Evolutionary conservation across 805 yeast species (phyloP).

Genomic region (Lipomyces japonicus): DNA sequence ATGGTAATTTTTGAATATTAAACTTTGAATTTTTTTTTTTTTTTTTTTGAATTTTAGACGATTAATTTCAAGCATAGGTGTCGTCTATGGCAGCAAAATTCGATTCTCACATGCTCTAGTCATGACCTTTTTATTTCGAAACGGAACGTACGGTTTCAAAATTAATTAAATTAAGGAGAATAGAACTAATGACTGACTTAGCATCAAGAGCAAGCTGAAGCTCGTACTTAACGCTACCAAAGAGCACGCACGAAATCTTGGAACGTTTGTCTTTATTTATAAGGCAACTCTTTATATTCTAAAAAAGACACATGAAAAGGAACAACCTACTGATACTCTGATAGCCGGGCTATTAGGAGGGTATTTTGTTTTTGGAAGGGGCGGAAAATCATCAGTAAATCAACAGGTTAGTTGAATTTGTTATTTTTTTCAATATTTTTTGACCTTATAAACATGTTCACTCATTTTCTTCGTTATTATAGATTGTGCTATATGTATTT

Average conservation of each 20-base stretch:
- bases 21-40: no score
- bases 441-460: no score
- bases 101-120: constrained; percentile 64
- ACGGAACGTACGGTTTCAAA: constrained; percentile 41
- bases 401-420: constrained; percentile 25
- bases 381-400: constrained; percentile 35
- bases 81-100: constrained; percentile 59
- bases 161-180: neutral
- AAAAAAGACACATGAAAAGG: constrained; percentile 18
- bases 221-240: constrained; percentile 51
- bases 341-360: constrained; percentile 44
- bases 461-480: no score
- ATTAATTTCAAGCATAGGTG: constrained; percentile 35
- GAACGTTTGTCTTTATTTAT: constrained; percentile 53
- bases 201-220: constrained; percentile 43
- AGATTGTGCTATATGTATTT: constrained; percentile 68
- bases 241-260: constrained; percentile 55
- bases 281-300: constrained; percentile 39
- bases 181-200: constrained; percentile 25
- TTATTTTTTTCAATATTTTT: constrained; percentile 8
- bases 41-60: neutral
- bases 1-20: constrained; percentile 32
- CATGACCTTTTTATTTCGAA: constrained; percentile 53
- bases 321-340: constrained; percentile 30
- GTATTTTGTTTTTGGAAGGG: constrained; percentile 43